phyloP scores from a whole-genome alignment of 1,284 basidiomycete species.

The Leccinum ponderosum region DNA sequence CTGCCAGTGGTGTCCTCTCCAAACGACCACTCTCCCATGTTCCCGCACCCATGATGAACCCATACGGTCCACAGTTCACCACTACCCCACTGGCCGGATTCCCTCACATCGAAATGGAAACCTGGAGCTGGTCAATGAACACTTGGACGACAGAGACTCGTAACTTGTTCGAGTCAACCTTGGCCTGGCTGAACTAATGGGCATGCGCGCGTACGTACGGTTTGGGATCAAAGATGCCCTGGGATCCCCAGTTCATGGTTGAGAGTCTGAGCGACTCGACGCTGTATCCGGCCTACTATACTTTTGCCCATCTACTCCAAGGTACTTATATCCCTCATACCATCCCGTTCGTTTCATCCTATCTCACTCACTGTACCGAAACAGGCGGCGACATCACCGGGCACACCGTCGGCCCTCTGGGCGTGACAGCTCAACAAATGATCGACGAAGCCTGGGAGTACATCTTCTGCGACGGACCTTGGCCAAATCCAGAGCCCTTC shows the following conservation, averaged over 20 bases:
- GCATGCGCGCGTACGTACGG: conserved; percentile 98
- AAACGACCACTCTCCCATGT: too few relatives aligned
- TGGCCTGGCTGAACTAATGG: conserved; percentile 98
- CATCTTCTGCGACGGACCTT: conserved; percentile 78
- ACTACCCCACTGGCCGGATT: too few relatives aligned
- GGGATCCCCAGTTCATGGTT: conserved; percentile 96
- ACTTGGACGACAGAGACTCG: conserved; percentile 89
- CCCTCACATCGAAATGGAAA: too few relatives aligned
- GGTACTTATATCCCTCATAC: conserved; percentile 47
- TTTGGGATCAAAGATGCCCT: conserved; percentile 93
- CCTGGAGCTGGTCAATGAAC: too few relatives aligned
- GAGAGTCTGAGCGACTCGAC: conserved; percentile 98
- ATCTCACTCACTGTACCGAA: not conserved
- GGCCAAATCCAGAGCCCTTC: conserved; percentile 69
- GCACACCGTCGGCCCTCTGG: conserved; percentile 77
- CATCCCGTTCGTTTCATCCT: not conserved
- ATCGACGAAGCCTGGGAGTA: conserved; percentile 99
- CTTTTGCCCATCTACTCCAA: conserved; percentile 88
- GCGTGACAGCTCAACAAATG: conserved; percentile 89
- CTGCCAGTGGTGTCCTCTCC: too few relatives aligned
- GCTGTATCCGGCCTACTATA: conserved; percentile 99
- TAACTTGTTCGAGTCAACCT: conserved; percentile 88
- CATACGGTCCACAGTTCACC: too few relatives aligned
- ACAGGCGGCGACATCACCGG: conserved; percentile 77
- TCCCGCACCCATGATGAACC: too few relatives aligned